Base-by-base conservation (phyloP, 305 asterid genomes). In the Petunia hybrid region DNA sequence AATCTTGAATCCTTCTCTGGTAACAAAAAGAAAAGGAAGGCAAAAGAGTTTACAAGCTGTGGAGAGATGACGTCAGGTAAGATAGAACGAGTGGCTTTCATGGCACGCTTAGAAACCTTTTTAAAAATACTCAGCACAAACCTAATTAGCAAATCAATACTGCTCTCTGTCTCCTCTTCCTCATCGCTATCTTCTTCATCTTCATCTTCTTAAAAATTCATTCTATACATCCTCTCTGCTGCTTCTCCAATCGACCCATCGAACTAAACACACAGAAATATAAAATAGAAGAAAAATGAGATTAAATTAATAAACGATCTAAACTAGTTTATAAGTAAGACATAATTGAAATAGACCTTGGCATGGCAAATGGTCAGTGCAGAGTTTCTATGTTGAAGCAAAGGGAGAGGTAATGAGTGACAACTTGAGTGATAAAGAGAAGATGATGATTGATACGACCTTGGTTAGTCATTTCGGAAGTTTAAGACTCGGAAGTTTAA, bases 51-150 rank as follows among this genome's bases (percentile, higher is more conserved):
- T 83, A 83, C 88, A 76, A 85, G 88, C 79, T 85, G 88, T 76
- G 88, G 86, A 43, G 88, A 79, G 69, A 85, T 65, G 71, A 73
- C 69, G 13, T 85, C 88, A 8, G 88, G 88, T 83, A 85, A 68
- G 60, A 85, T 42, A 53, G 85, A 78, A 46, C 85, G 86, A n/a
- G 86, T 83, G 43, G 86, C 85, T 77, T 85, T 85, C 76, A 73
- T 82, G 59, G 86, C 88, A 48, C 83, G 79, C 76, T 66, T 83
- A 0, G 88, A 85, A 57, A 85, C 85, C 42, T 83, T 85, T 85
- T 61, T 85, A 80, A 85, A 85, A 79, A 85, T 85, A 71, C 83
- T 83, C 66, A 64, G 85, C 75, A 85, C 80, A 43, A 85, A 85
- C 38, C 83, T 83, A n/a, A 85, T 78, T 42, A 85, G 57, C 83